Evolutionary conservation across 345 rosid species (phyloP).

Genomic region (Gossypium longicalyx): DNA sequence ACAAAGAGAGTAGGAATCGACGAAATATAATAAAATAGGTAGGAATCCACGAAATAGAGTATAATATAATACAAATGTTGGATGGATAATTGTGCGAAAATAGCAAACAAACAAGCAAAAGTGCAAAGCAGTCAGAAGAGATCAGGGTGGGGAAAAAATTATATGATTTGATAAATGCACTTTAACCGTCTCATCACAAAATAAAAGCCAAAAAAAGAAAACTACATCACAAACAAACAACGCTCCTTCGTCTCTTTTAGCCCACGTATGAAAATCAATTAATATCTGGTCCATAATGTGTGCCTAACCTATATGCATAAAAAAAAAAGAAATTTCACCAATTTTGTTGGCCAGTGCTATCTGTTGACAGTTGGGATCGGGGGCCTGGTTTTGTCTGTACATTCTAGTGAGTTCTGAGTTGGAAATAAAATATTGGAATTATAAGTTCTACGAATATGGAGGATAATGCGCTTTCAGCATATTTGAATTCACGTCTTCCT

Average conservation of each 20-base stretch:
- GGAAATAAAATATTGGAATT: no score
- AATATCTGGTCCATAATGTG: no score
- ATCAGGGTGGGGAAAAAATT: not conserved
- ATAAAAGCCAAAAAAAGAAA: not conserved
- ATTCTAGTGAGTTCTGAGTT: not conserved
- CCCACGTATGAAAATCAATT: no score
- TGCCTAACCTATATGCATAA: no score
- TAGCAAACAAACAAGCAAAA: not conserved
- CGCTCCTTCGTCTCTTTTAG: no score
- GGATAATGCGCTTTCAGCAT: rapidly evolving
- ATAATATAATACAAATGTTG: not conserved
- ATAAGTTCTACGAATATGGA: no score
- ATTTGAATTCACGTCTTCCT: rapidly evolving
- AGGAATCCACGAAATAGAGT: not conserved
- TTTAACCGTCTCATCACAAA: not conserved
- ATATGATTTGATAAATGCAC: not conserved
- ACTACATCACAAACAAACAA: not conserved
- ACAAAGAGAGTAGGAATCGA: not conserved
- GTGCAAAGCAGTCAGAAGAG: conserved; percentile 13
- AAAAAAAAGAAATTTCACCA: no score
- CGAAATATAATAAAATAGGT: not conserved
- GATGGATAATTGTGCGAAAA: conserved; percentile 7
- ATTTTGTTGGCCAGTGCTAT: no score
- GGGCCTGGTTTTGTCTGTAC: not conserved
- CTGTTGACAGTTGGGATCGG: not conserved